These are phyloP conservation scores for Melanopsichium pennsylvanicum DNA, from an alignment of 1,284 basidiomycete genomes.

Conservation along the genomic window DNA sequence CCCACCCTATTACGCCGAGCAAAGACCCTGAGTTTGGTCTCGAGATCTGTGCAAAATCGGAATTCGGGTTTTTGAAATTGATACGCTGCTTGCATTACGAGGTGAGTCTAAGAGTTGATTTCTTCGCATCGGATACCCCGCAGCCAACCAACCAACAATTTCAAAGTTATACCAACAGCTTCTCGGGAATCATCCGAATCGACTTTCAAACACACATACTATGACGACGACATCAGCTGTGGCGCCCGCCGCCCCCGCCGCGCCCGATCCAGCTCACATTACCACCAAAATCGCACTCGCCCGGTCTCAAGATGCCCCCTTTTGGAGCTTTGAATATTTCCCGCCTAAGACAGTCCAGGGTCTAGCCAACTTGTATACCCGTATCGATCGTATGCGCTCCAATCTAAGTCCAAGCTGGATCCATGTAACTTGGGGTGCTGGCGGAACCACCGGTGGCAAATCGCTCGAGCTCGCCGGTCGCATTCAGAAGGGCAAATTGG, in stretches of 20 bases:
- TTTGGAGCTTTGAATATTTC: constrained; percentile 86
- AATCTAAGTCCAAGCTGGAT: constrained; percentile 69
- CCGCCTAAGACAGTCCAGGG: constrained; percentile 90
- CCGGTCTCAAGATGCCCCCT: constrained; percentile 23
- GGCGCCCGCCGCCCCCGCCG: neutral
- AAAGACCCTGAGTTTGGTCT: too few species aligned
- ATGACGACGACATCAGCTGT: constrained; percentile 6
- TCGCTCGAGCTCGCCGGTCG: constrained; percentile 77
- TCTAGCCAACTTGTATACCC: constrained; percentile 71
- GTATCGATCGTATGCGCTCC: constrained; percentile 71
- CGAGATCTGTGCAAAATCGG: too few species aligned
- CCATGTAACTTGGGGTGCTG: constrained; percentile 94
- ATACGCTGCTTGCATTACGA: too few species aligned
- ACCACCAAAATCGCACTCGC: constrained; percentile 30
- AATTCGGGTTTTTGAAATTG: too few species aligned
- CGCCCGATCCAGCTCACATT: constrained; percentile 39
- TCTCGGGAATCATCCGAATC: too few species aligned
- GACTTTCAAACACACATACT: too few species aligned
- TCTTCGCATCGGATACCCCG: neutral
- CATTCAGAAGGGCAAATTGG: constrained; percentile 56
- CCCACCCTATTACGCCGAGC: too few species aligned
- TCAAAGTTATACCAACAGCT: too few species aligned
- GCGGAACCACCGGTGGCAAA: constrained; percentile 88
- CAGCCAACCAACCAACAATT: neutral
- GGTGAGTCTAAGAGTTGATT: too few species aligned